Evolutionary conservation across 495 filamentous ascomycete genomes (phyloP), one percentile per base, ranked within the genome.

Genomic region (Penicillium subrubescens): DNA sequence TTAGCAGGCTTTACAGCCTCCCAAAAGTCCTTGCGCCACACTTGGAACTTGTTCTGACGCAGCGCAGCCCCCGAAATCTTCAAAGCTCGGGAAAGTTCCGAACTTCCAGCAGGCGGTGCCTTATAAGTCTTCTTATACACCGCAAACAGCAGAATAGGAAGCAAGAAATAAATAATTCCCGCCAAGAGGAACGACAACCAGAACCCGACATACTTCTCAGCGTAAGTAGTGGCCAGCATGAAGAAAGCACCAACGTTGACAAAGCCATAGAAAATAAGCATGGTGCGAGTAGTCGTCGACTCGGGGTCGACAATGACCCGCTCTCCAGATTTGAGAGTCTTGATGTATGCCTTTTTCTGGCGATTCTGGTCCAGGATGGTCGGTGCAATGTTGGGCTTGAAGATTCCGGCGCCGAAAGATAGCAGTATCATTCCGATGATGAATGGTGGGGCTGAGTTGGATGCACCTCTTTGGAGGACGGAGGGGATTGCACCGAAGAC

Each of bases 1-100:
- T 81, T 72, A 48, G 83, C 85, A 0, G 90, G 89, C 68, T 86
- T 88, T 19, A 87, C 90, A 3, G 83, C 70, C 7, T 92, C 84
- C 81, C 84, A 90, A 73, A 90, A 90, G 31, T 83, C 80, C 37
- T 79, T 75, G 5, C 82, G 81, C 69, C 85, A 85, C 8, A 90
- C 68, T 58, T 75, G 81, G 59, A 84, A 71, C n/a, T 87, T 87
- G 39, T 83, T 87, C 21, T 80, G 76, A 58, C 80, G 81, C 43
- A 89, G 71, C 60, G 85, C 84, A 25, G 83, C 81, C 23, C 73
- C 66, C 17, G 87, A 67, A 11, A 89, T 79, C 46, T 78, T 79
- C 73, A 87, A 81, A 19, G 88, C 83, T 63, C 84, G 81, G n/a
- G 71, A 79, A 10, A 87, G 67, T 55, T 87, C 84, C 7, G 79